Base-by-base conservation (phyloP, 257 asterid genomes). In the Cinchona pubescens region DNA sequence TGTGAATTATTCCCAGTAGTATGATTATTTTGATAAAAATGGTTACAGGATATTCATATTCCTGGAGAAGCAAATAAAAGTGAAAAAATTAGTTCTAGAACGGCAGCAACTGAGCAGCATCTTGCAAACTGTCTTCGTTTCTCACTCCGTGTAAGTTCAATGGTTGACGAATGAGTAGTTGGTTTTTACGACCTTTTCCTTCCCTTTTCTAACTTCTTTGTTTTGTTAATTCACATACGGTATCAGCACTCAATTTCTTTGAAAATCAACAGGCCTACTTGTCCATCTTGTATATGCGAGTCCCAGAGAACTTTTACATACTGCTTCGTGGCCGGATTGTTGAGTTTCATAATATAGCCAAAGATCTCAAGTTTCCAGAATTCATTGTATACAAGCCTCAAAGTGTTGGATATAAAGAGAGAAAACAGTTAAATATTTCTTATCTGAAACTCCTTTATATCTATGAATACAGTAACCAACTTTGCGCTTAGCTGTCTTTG, bases 141-240 rank as follows among this genome's bases (percentile, higher is more conserved):
- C 81, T 94, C 98, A 65, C 97, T 94, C 59, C 96, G 97, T 51
- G 98, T 90, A 84, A 86, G 96, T 85, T 82, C 38, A 42, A 38
- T 29, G 35, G 34, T 56, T 46, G 29, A 60, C 25, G n/a, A 46
- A 23, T 42, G 16, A 29, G 23, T 59, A 21, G 42, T 34, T 59
- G 32, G 35, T 4, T 42, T 34, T 48, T 11, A 32, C 23, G 5
- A 71, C 48, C 59, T 45, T 59, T 35, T 1, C 69, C 2, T 2
- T 19, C 67, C 1, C 46, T 14, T 10, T 23, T n/a, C 49, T 27
- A 29, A 30, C 7, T 18, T 16, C 19, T 46, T 38, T 18, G n/a
- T n/a, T n/a, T n/a, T 42, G 45, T 51, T 35, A 35, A 32, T 60
- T 13, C 15, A n/a, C 53, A 14, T 46, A 21, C 2, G 71, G 9